Evolutionary conservation across 1,284 basidiomycete species (phyloP).

Genomic region (Rhodotorula sp.): DNA sequence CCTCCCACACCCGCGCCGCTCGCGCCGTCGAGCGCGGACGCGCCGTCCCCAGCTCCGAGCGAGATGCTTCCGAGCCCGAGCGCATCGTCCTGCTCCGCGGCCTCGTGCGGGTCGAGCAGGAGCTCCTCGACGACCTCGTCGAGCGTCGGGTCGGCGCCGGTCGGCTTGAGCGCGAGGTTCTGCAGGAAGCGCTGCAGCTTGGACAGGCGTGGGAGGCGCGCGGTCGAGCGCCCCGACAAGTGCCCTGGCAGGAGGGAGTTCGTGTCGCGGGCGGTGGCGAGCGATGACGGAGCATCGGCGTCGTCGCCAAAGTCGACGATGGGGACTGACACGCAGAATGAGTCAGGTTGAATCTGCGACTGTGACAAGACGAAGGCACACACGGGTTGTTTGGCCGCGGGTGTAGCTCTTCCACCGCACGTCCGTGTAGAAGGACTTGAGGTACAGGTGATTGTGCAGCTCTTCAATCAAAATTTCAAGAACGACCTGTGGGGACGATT

Average conservation of each 20-base stretch:
- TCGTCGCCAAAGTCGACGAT: conserved; percentile 63
- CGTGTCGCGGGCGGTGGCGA: conserved; percentile 13
- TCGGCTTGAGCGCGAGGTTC: conserved; percentile 68
- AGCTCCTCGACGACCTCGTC: conserved; percentile 55
- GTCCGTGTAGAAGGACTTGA: conserved; percentile 96
- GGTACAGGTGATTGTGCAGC: conserved; percentile 94
- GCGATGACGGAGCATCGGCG: conserved; percentile 51
- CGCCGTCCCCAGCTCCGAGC: conserved; percentile 12
- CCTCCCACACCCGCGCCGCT: not conserved
- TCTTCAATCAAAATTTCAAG: conserved; percentile 94
- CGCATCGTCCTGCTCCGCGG: conserved; percentile 15
- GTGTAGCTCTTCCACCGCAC: conserved; percentile 83
- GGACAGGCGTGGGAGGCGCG: conserved; percentile 32
- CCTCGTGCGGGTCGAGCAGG: conserved; percentile 42
- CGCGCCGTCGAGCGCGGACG: not conserved
- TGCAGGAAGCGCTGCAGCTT: conserved; percentile 62
- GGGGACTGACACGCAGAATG: conserved; percentile 55
- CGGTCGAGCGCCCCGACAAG: conserved; percentile 28
- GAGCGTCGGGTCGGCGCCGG: conserved; percentile 69
- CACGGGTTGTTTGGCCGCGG: conserved; percentile 75
- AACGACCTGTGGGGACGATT: conserved; percentile 62
- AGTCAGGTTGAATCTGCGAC: too few relatives aligned
- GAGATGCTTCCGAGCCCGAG: conserved; percentile 12
- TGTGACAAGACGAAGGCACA: conserved; percentile 47
- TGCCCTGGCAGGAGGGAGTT: conserved; percentile 22